These are phyloP conservation scores for Naganishia liquefaciens DNA, from an alignment of 1,284 basidiomycete genomes.

Conservation along the genomic window DNA sequence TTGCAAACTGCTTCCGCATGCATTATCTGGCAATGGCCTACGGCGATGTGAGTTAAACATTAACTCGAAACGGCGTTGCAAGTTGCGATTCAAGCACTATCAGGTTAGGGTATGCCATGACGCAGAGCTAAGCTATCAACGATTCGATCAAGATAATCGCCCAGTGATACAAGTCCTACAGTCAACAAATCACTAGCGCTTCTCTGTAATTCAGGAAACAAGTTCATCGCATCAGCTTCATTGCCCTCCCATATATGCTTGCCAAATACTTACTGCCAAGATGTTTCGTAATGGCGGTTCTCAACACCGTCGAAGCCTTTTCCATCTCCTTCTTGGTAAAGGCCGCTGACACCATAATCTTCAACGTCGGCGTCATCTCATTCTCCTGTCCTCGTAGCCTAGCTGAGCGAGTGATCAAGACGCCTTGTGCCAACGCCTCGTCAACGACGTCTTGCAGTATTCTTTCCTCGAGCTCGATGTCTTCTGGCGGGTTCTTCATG, in stretches of 20 bases:
- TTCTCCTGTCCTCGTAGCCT: constrained; percentile 77
- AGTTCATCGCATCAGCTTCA: constrained; percentile 24
- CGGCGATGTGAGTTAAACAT: too few species aligned
- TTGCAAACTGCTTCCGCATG: too few species aligned
- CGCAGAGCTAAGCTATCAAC: too few species aligned
- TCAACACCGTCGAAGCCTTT: constrained; percentile 76
- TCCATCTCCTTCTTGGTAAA: constrained; percentile 87
- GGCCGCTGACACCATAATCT: constrained; percentile 75
- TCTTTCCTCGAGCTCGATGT: constrained; percentile 69
- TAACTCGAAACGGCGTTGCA: too few species aligned
- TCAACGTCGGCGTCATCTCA: constrained; percentile 82
- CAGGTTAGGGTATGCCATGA: too few species aligned
- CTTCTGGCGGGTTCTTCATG: constrained; percentile 58
- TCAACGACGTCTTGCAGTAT: constrained; percentile 86
- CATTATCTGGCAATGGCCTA: too few species aligned
- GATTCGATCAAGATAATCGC: background rate
- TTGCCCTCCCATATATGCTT: constrained; percentile 17
- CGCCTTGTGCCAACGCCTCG: constrained; percentile 71
- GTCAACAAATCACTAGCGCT: constrained; percentile 3
- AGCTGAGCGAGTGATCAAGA: constrained; percentile 79
- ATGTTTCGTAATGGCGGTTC: constrained; percentile 73
- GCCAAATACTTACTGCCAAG: constrained; percentile 51
- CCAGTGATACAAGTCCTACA: constrained; percentile 3
- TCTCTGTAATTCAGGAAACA: constrained; percentile 20
- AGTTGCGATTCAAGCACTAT: too few species aligned